Base-by-base conservation (phyloP, 2,329 filamentous ascomycete species). In the Fusarium xylarioides region DNA sequence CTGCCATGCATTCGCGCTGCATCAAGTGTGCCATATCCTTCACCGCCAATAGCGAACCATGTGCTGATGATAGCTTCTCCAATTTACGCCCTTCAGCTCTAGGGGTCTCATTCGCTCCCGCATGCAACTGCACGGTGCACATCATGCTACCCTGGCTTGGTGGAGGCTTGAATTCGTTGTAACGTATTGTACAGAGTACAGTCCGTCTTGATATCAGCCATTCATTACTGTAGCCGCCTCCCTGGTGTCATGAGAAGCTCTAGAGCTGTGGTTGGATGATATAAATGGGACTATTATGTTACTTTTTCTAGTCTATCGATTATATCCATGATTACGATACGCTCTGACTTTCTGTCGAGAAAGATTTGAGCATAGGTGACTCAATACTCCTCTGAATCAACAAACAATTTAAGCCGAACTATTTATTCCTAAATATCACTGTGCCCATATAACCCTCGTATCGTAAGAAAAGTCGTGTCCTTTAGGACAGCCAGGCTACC, bases 1-100 rank as follows among this genome's bases (percentile, higher is more conserved):
- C 70, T 61, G 43, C 34, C 73, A 38, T 68, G 75, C 75, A 67
- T 60, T 47, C 47, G 28, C 55, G 59, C 68, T 67, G 68, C 74
- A 76, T 66, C 67, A 76, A 70, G 61, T 69, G 60, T 60, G 46
- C 37, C 32, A 66, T 62, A 47, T 56, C 66, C 38, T 61, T 63
- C 46, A 63, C 66, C 70, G 71, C 75, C 75, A 76, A 76, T 77
- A 62, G 50, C 63, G 73, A 64, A 55, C 56, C 61, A 57, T 49
- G 43, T 47, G 54, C 59, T 49, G 43, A 38, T 46, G 47, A 61
- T 73, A 55, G 35, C 53, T 61, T 67, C 60, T 62, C 44, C 50
- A 47, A 23, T 52, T 69, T 42, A 26, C 35, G n/a, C 23, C 66
- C 60, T 42, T 53, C 21, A 52, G 40, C 12, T 57, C 42, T 49